These are phyloP conservation scores for Neostapfia colusana DNA, from an alignment of 176 grass and related monocot species.

Conservation along the genomic window DNA sequence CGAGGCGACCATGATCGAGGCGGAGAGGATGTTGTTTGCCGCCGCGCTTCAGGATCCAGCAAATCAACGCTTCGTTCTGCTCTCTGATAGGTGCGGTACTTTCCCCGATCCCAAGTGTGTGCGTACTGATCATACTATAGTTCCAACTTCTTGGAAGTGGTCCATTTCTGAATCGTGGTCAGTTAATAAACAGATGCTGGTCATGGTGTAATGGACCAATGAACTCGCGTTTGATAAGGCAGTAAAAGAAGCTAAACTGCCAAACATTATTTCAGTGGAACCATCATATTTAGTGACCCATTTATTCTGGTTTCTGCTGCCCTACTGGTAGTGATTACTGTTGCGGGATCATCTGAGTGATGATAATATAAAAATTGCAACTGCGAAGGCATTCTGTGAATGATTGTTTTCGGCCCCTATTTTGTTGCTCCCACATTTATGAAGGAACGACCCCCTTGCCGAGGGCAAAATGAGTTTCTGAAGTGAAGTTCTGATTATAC, in stretches of 20 bases:
- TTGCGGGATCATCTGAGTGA: background rate
- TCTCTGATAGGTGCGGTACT: slow-evolving; percentile 75
- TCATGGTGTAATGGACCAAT: slow-evolving; percentile 26
- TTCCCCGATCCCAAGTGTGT: background rate
- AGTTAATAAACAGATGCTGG: background rate
- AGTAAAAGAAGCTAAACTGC: background rate
- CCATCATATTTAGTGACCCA: background rate
- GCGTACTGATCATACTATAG: background rate
- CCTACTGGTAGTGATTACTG: background rate
- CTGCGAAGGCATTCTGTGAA: background rate
- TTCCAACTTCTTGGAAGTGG: slow-evolving; percentile 8
- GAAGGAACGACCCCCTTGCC: background rate
- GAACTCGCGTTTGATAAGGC: background rate
- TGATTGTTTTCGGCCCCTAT: background rate
- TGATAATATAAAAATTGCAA: background rate
- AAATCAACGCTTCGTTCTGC: slow-evolving; percentile 80
- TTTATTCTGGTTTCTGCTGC: slow-evolving; percentile 7
- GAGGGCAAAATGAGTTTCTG: background rate
- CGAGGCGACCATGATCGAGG: slow-evolving; percentile 87
- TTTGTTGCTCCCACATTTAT: background rate
- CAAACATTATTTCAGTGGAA: background rate
- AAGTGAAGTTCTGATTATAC: slow-evolving; percentile 2
- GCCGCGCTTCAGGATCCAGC: slow-evolving; percentile 72
- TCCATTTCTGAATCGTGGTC: background rate
- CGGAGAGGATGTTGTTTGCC: slow-evolving; percentile 69